Evolutionary conservation across 2,329 filamentous ascomycete species (phyloP).

Genomic region (Ophiostoma himal-ulmi): DNA sequence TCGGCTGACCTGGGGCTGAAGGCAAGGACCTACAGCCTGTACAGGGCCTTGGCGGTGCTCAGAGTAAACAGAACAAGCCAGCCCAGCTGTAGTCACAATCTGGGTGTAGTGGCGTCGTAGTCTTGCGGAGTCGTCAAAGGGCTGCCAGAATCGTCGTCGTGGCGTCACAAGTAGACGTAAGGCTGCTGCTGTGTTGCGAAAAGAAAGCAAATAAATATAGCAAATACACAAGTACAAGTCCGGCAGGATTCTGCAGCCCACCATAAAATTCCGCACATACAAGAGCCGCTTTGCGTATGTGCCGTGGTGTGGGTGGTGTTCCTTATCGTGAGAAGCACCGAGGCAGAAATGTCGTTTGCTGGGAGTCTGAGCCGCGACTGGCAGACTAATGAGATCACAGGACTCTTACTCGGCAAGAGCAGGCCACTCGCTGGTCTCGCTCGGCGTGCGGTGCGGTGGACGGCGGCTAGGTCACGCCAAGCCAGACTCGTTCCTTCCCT

Average conservation of each 20-base stretch:
- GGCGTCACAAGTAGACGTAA: background rate
- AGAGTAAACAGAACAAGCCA: background rate
- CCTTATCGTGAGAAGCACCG: background rate
- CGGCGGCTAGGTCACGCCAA: background rate
- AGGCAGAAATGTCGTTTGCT: background rate
- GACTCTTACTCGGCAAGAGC: background rate
- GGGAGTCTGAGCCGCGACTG: background rate
- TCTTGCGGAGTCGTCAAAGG: background rate
- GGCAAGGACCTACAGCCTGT: background rate
- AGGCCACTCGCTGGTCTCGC: background rate
- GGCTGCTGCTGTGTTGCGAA: background rate
- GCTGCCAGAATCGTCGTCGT: background rate
- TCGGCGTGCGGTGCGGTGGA: background rate
- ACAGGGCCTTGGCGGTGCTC: background rate
- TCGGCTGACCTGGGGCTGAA: background rate
- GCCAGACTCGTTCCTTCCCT: background rate
- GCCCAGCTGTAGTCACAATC: background rate
- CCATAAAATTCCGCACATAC: background rate
- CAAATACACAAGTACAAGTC: background rate
- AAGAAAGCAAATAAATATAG: background rate
- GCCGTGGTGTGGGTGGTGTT: background rate
- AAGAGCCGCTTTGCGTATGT: background rate
- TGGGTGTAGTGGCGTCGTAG: background rate
- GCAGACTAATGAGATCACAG: conserved; percentile 3
- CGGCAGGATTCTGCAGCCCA: conserved; percentile 4